Evolutionary conservation across 495 filamentous ascomycete genomes (phyloP).

Genomic region (Hypoxylon trugodes): DNA sequence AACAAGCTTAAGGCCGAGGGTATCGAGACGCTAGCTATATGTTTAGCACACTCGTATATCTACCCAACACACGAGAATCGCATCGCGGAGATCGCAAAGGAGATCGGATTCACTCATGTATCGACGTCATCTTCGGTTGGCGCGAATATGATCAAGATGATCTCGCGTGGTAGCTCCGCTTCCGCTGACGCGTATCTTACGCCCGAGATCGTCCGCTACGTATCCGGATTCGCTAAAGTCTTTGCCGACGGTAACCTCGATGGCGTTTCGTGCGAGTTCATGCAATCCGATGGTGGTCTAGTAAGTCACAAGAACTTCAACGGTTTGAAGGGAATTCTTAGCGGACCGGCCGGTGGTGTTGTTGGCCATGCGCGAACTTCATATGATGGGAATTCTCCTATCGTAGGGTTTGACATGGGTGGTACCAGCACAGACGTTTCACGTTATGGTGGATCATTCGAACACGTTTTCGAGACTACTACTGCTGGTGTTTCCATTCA

Average conservation of each 20-base stretch:
- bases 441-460: conserved; percentile 81
- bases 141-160: conserved; percentile 89
- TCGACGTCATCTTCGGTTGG: conserved; percentile 69
- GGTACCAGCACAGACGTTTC: conserved; percentile 97
- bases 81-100: conserved; percentile 68
- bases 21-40: conserved; percentile 67
- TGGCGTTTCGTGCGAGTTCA: conserved; percentile 83
- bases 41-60: conserved; percentile 82
- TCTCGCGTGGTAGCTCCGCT: conserved; percentile 83
- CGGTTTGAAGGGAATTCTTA: conserved; percentile 77
- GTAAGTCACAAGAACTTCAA: conserved; percentile 80
- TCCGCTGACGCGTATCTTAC: conserved; percentile 95
- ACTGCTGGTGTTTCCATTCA: conserved; percentile 96
- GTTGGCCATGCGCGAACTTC: conserved; percentile 95
- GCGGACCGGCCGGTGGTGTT: conserved; percentile 82
- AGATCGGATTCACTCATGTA: conserved; percentile 81
- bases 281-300: conserved; percentile 84
- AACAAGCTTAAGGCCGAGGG: conserved; percentile 59
- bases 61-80: conserved; percentile 74
- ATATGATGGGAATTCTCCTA: conserved; percentile 88
- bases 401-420: conserved; percentile 97
- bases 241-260: conserved; percentile 71
- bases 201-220: conserved; percentile 94
- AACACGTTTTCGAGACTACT: conserved; percentile 97
- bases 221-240: conserved; percentile 81